Evolutionary conservation across 441 rosid species (phyloP).

Genomic region (Pelargonium australe): DNA sequence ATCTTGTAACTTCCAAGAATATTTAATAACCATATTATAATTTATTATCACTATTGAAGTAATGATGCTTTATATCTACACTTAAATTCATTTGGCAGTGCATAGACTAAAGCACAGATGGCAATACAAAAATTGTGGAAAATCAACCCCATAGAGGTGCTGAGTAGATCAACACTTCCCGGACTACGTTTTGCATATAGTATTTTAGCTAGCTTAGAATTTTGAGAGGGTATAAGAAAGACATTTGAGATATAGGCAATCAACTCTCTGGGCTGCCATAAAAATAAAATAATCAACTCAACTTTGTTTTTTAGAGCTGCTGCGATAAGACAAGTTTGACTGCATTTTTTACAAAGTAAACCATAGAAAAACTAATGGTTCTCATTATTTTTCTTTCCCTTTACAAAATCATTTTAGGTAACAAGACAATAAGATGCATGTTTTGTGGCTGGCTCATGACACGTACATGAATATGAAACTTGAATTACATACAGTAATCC

Average conservation of each 20-base stretch:
- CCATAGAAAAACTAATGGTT: background rate
- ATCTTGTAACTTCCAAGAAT: constrained; percentile 26
- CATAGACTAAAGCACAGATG: background rate
- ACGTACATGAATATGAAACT: background rate
- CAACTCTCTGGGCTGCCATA: too few species aligned
- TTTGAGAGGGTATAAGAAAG: too few species aligned
- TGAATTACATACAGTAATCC: background rate
- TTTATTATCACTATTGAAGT: constrained; percentile 15
- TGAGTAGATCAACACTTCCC: too few species aligned
- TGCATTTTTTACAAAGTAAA: background rate
- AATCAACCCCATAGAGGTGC: too few species aligned
- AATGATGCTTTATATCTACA: background rate
- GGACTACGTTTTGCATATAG: too few species aligned
- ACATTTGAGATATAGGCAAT: too few species aligned
- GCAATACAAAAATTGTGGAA: background rate
- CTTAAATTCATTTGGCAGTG: background rate
- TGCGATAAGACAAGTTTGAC: background rate
- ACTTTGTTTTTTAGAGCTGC: constrained; percentile 1
- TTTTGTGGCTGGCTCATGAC: background rate
- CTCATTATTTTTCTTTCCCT: background rate
- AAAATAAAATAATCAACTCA: background rate
- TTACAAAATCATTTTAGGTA: background rate
- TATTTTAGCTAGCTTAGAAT: too few species aligned
- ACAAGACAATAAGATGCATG: background rate
- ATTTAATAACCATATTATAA: constrained; percentile 23